A percentile compares a stretch with the other conserved stretches of the same genome.
phyloP scores from a whole-genome alignment of 495 filamentous ascomycete species.

The Parathielavia appendiculata region DNA sequence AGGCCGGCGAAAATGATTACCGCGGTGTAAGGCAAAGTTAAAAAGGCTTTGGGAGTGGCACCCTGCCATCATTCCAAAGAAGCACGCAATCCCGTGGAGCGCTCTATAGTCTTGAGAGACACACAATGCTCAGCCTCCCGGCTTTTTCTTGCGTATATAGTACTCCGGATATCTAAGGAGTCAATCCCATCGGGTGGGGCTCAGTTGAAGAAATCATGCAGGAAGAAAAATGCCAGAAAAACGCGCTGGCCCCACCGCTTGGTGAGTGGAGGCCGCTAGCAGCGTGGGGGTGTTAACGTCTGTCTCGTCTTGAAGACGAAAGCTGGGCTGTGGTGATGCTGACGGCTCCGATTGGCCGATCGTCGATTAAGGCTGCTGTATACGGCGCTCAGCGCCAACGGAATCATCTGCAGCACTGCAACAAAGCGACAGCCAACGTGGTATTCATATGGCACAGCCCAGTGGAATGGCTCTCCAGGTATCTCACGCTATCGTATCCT shows the following conservation, averaged over 20 bases:
- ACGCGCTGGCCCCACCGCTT: neutral
- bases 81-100: no score
- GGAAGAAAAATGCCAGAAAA: neutral
- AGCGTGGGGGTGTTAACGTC: conserved; percentile 7
- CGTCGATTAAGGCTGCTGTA: neutral
- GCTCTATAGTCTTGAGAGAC: no score
- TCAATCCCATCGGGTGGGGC: no score
- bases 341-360: conserved; percentile 6
- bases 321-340: conserved; percentile 6
- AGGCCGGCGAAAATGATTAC: no score
- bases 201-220: no score
- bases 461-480: neutral
- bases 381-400: neutral
- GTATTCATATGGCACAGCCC: neutral
- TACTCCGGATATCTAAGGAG: no score
- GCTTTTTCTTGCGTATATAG: no score
- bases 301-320: conserved; percentile 3
- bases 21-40: no score
- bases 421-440: neutral
- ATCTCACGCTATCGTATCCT: neutral
- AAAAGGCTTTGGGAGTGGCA: no score
- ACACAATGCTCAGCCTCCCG: no score
- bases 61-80: no score
- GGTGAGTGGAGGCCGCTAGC: neutral
- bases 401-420: neutral